These are phyloP conservation scores for Vigna angularis DNA, from an alignment of 306 rosid species.

Conservation along the genomic window DNA sequence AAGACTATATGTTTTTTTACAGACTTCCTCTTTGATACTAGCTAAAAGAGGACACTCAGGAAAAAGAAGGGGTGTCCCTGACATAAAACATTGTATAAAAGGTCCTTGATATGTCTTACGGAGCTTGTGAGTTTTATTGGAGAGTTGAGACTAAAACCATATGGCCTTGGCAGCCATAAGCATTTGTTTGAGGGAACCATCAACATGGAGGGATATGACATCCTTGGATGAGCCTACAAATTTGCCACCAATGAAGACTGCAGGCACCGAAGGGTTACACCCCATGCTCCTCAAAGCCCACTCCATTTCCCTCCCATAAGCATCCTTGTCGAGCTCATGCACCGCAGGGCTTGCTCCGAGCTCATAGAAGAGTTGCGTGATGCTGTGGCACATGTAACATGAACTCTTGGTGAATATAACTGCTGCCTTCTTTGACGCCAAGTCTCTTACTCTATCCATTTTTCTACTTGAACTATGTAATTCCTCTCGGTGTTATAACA, in stretches of 20 bases:
- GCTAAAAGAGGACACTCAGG: constrained; percentile 52
- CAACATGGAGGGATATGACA: constrained; percentile 90
- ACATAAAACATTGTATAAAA: constrained; percentile 27
- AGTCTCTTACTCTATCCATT: constrained; percentile 75
- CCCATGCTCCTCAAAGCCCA: constrained; percentile 81
- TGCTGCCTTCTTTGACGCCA: constrained; percentile 94
- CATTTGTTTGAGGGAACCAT: constrained; percentile 94
- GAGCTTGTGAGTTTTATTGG: constrained; percentile 15
- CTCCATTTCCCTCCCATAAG: constrained; percentile 90
- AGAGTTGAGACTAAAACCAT: constrained; percentile 67
- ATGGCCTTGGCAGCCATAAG: constrained; percentile 94
- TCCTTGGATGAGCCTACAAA: constrained; percentile 91
- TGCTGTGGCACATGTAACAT: constrained; percentile 96
- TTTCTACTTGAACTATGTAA: too few species aligned
- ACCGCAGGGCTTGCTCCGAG: constrained; percentile 97
- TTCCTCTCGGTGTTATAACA: too few species aligned
- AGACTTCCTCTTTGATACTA: constrained; percentile 40
- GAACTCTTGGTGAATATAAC: constrained; percentile 95
- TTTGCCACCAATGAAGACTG: constrained; percentile 94
- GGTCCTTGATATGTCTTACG: constrained; percentile 34
- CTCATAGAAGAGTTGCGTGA: constrained; percentile 82
- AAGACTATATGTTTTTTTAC: constrained; percentile 29
- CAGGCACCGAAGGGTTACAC: constrained; percentile 95
- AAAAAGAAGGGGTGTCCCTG: constrained; percentile 54
- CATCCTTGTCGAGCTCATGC: constrained; percentile 83